Evolutionary conservation across 2,329 filamentous ascomycete species (phyloP), one percentile per base, ranked within the genome.

Genomic region (Sordariomycetes sp.): DNA sequence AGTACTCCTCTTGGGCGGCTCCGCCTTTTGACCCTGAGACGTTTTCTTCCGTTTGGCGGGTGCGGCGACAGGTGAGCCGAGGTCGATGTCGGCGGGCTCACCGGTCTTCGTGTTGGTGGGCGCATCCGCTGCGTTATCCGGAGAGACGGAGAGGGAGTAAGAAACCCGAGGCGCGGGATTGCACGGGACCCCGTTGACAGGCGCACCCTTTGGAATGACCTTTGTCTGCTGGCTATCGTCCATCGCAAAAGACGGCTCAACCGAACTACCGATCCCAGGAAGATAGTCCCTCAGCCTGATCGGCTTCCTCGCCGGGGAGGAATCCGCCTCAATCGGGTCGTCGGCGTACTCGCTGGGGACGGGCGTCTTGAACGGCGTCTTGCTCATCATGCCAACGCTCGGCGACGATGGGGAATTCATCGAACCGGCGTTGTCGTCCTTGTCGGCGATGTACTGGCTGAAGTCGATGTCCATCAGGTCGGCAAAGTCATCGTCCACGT

Each of bases 401-500:
- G 48, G 48, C 3, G 55, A 57, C 16, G 55, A 57, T 14, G 24
- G 24, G 7, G 55, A 57, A 3, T 48, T 48, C 55, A 57, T 52
- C 32, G 37, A 46, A 1, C 43, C 55, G 22, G 22, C 48, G 16
- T 35, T 20, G 20, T 25, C 48, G 5, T 32, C 48, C 8, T 53
- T 20, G 11, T 34, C 55, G 4, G 50, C 40, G 32, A 57, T 57
- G 48, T 52, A 57, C 18, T 32, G n/a, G 5, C 35, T 51, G 28
- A 57, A 57, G 48, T 57, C 55, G 3, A 57, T 16, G 34, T 57
- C 48, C 48, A 37, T 57, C n/a, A 57, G 22, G n/a, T 57, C 55
- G 14, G 14, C 50, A 18, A 48, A 57, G 48, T 52, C 51, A 53
- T 53, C 51, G 10, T 32, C 24, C 12, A 32, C 12, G 25, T 32